phyloP scores from a whole-genome alignment of 257 asterid genomes.

The Ophiorrhiza pumila region DNA sequence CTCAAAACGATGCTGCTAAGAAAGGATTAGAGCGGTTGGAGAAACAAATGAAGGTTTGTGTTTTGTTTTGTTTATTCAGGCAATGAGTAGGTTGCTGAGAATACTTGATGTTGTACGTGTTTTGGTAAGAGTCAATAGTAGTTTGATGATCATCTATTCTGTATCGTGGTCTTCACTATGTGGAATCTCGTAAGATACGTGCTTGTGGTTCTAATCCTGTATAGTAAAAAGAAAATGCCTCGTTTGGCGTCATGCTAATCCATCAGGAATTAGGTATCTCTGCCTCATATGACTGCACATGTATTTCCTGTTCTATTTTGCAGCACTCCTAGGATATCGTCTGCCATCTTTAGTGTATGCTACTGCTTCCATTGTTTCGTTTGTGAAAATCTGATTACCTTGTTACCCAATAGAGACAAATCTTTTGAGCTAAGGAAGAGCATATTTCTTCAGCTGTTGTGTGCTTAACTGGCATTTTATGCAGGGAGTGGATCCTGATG shows the following conservation, averaged over 20 bases:
- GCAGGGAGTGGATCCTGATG: slow-evolving; percentile 97
- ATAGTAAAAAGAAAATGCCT: neutral
- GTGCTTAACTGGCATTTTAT: slow-evolving; percentile 5
- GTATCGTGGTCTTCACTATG: neutral
- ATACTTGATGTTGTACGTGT: too few relatives aligned
- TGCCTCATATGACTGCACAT: neutral
- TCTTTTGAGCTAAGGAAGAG: neutral
- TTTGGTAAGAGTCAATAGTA: neutral
- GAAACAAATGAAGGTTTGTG: slow-evolving; percentile 90
- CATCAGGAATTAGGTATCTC: neutral
- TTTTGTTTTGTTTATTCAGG: slow-evolving; percentile 2
- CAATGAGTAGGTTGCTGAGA: too few relatives aligned
- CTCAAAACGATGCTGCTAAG: slow-evolving; percentile 81
- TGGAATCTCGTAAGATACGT: neutral
- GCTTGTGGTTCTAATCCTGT: neutral
- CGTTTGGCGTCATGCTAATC: neutral
- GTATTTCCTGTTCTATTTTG: neutral
- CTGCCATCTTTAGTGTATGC: neutral
- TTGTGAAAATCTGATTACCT: neutral
- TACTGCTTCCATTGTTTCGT: neutral
- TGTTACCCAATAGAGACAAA: neutral
- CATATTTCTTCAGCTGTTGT: neutral
- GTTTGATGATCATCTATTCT: neutral
- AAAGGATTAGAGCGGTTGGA: slow-evolving; percentile 93
- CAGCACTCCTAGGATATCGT: neutral